These are phyloP conservation scores for Lepidium aucheri DNA, from an alignment of 345 rosid genomes.

Conservation along the genomic window DNA sequence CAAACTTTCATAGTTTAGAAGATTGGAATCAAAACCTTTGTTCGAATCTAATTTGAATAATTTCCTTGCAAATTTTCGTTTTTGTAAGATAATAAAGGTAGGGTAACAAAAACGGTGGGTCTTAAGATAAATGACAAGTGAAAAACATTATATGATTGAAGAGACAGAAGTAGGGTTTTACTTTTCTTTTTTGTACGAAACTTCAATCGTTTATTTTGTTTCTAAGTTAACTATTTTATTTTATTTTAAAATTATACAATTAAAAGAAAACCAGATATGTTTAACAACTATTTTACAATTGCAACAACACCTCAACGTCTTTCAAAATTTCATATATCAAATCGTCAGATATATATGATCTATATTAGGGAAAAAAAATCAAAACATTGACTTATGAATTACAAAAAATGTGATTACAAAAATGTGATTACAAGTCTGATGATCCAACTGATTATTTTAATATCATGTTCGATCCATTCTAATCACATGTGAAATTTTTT, in stretches of 20 bases:
- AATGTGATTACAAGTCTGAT: too few relatives aligned
- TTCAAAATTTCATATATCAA: conserved; percentile 7
- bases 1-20: too few relatives aligned
- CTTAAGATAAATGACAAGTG: not conserved
- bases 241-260: not conserved
- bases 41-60: too few relatives aligned
- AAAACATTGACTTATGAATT: not conserved
- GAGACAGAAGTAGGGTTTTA: conserved; percentile 15
- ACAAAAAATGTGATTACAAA: not conserved
- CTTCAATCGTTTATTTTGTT: not conserved
- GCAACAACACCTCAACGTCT: conserved; percentile 9
- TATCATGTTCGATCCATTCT: too few relatives aligned
- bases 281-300: conserved; percentile 6
- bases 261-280: not conserved
- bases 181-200: conserved; percentile 6
- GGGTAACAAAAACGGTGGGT: not conserved
- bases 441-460: too few relatives aligned
- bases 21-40: not conserved
- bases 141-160: conserved; percentile 19
- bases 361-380: not conserved
- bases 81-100: not conserved
- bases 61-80: too few relatives aligned
- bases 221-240: not conserved
- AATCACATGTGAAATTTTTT: too few relatives aligned
- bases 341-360: not conserved